A percentile compares a stretch with the other conserved stretches of the same genome.
These are phyloP conservation scores for Pseudogymnoascus sp. DNA, from an alignment of 2,329 filamentous ascomycete genomes.

Conservation along the genomic window DNA sequence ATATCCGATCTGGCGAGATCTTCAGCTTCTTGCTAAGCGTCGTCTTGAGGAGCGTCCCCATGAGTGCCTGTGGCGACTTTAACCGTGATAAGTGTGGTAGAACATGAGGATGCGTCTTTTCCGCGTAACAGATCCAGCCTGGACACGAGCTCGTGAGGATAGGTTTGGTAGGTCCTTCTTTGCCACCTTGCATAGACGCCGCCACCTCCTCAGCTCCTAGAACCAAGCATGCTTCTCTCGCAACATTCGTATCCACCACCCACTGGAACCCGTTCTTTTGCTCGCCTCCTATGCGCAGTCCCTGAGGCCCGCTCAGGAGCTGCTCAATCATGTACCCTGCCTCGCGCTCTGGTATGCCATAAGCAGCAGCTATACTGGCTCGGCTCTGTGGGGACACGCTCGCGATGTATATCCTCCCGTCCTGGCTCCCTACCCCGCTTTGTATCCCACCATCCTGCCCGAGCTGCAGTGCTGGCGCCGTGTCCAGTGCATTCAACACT, in stretches of 20 bases:
- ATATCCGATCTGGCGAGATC: conserved; percentile 73
- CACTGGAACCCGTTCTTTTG: conserved; percentile 76
- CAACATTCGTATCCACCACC: conserved; percentile 83
- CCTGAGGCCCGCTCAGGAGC: conserved; percentile 64
- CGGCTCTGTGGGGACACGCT: conserved; percentile 88
- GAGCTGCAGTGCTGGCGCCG: conserved; percentile 43
- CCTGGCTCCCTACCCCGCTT: conserved; percentile 43
- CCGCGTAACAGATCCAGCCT: conserved; percentile 97
- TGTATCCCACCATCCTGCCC: background rate
- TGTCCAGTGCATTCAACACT: conserved; percentile 76
- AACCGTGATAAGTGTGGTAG: conserved; percentile 83
- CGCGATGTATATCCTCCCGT: conserved; percentile 77
- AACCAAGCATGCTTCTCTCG: conserved; percentile 77
- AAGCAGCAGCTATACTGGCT: conserved; percentile 82
- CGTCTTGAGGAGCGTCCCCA: conserved; percentile 85
- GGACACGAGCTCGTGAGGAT: conserved; percentile 87
- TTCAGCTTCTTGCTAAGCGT: conserved; percentile 66
- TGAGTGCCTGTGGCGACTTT: conserved; percentile 90
- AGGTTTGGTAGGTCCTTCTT: conserved; percentile 41
- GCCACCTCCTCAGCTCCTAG: conserved; percentile 68
- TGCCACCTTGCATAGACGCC: conserved; percentile 28
- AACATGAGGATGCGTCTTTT: conserved; percentile 94
- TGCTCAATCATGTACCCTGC: conserved; percentile 79
- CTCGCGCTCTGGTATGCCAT: conserved; percentile 64
- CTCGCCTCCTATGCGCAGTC: conserved; percentile 63